phyloP scores from a whole-genome alignment of 768 basidiomycete genomes.

The Lanmaoa pseudosensibilis region DNA sequence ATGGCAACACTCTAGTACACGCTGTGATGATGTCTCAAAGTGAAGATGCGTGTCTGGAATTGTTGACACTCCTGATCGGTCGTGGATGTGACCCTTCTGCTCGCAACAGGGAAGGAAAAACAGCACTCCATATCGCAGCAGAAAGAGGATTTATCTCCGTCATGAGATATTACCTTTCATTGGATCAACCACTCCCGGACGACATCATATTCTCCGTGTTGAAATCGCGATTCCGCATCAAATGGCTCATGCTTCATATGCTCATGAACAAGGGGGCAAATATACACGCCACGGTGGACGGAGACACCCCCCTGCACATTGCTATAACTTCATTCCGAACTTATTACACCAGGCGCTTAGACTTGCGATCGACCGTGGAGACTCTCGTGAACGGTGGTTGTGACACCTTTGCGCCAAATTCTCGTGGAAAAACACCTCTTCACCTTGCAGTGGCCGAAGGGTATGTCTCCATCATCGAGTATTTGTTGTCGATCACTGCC shows the following conservation, averaged over 20 bases:
- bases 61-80: not conserved
- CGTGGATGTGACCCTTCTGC: not conserved
- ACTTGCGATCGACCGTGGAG: not conserved
- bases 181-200: not conserved
- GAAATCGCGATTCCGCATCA: not conserved
- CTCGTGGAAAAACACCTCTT: not conserved
- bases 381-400: slow-evolving; percentile 3
- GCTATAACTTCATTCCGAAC: not conserved
- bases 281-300: not conserved
- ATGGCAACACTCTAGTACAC: not conserved
- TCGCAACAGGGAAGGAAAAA: not conserved
- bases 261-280: not conserved
- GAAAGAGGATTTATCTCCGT: not conserved
- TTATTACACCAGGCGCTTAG: fast-evolving
- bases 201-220: slow-evolving; percentile 3
- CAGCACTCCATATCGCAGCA: not conserved
- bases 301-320: slow-evolving; percentile 1
- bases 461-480: not conserved
- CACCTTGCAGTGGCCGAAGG: slow-evolving; percentile 1
- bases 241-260: not conserved
- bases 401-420: not conserved
- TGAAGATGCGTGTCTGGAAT: not conserved
- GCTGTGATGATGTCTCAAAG: not conserved
- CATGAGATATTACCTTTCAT: not conserved
- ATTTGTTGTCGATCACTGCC: not conserved